Base-by-base conservation (phyloP, 805 yeast genomes). In the Phaffomyces thermotolerans region DNA sequence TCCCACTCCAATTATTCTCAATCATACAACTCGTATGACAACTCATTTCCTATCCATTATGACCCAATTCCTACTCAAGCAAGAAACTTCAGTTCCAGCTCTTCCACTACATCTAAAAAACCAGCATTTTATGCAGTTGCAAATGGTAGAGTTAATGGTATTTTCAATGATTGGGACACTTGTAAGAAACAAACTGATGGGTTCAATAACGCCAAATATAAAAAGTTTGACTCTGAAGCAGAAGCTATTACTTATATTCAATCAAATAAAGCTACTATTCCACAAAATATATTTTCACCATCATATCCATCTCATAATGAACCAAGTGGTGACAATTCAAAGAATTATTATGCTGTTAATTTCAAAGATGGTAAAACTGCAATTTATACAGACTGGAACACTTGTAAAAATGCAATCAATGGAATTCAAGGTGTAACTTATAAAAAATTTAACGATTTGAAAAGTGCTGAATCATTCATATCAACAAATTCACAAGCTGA, bases 141-240 rank as follows among this genome's bases (percentile, higher is more conserved):
- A 10, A 63, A 61, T 7, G 86, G 87, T 2, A 63, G 76, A 14
- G 44, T 44, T 1, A 54, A 63, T 2, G 95, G 95, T 1, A 65
- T 87, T 1, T 87, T 64, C 58, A 51, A 43, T 7, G 61, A 59
- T 23, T 88, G 96, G 96, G 55, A 58, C 2, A 75, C 70, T 3
- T 78, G 83, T 47, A 64, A 71, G 42, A 44, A 50, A 0, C 73
- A 76, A 37, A 82, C 79, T 1, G 52, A 53, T 7, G 86, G 89
- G 1, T 39, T n/a, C n/a, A 24, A 20, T 8, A 51, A 51, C 43
- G 52, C 55, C 46, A 60, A 20, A 8, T 74, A 49, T 52, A 73
- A 68, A 53, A 71, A 68, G 52, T 75, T 76, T 51, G 49, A 56
- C 10, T 60, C 75, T 2, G 42, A 24, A 1, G 51, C 51, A 0